Evolutionary conservation across 345 rosid species (phyloP), one percentile per base, ranked within the genome.

Genomic region (Lumnitzera littorea): DNA sequence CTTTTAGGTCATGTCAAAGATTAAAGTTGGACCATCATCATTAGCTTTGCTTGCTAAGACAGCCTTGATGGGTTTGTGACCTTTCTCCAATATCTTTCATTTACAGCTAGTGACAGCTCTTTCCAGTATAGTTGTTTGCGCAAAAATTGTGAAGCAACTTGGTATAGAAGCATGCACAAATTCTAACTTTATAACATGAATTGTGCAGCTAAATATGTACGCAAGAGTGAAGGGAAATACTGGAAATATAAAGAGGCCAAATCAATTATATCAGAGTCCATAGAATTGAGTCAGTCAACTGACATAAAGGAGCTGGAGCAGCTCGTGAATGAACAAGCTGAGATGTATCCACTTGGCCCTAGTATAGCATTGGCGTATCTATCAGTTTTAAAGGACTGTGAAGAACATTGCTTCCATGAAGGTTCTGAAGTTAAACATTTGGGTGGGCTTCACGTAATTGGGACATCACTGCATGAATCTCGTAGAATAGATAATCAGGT

Each of bases 401-500:
- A 89, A 86, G 82, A 62, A 53, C 96, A 91, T 70, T 86, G 86
- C 78, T 74, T 68, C 67, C 76, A 64, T 67, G 98, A 91, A 78
- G 98, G 98, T 51, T 79, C 79, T 72, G 96, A 91, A 79, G 98
- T 91, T 63, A 91, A 89, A 76, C 79, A 81, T 65, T 92, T 91
- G 53, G 98, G 98, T 62, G 98, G 98, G 36, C 96, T 91, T 66
- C 98, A 91, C 75, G 98, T 91, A 50, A 83, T 85, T 48, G 98
- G 98, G 20, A 89, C 98, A 72, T 91, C 98, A 60, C 77, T 91
- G 79, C 96, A 91, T 31, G 98, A 91, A 62, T 91, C 98, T 58
- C 87, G 98, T 62, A 86, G 98, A 76, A 91, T 89, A 67, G 98
- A 91, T 85, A 89, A 91, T 57, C 98, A 91, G 87, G 98, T 84